Conservation (phyloP, 2,329 filamentous ascomycete species). For the Annulohypoxylon truncatum region DNA sequence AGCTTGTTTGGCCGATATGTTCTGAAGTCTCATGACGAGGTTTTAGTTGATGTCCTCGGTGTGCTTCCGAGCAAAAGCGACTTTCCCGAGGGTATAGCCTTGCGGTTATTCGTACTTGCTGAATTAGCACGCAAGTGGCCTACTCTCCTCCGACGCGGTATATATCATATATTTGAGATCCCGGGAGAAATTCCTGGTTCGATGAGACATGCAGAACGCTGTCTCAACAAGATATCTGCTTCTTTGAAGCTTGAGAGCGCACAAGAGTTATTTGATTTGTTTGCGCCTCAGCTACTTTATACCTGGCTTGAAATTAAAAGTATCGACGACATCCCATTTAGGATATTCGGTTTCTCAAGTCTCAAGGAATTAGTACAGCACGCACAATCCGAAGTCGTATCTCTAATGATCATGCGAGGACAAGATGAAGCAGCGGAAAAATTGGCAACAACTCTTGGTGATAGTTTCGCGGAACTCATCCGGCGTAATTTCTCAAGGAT, state of each 20-base stretch:
- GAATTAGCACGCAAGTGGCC: constrained; percentile 85
- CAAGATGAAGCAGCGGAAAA: constrained; percentile 72
- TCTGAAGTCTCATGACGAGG: constrained; percentile 83
- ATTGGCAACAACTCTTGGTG: constrained; percentile 68
- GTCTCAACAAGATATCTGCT: constrained; percentile 73
- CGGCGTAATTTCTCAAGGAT: constrained; percentile 78
- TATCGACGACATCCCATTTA: constrained; percentile 80
- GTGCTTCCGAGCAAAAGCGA: constrained; percentile 79
- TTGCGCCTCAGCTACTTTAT: constrained; percentile 88
- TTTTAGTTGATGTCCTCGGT: constrained; percentile 86
- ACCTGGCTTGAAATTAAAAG: constrained; percentile 82
- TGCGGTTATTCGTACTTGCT: constrained; percentile 81
- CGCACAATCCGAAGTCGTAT: constrained; percentile 80
- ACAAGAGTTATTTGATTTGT: constrained; percentile 81
- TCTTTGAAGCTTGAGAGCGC: constrained; percentile 73
- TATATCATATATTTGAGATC: constrained; percentile 95
- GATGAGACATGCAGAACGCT: constrained; percentile 76
- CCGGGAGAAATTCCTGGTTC: constrained; percentile 77
- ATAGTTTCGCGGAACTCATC: constrained; percentile 68
- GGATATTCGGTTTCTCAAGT: constrained; percentile 82
- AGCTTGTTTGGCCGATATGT: constrained; percentile 83
- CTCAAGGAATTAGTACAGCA: constrained; percentile 76
- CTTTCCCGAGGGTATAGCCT: constrained; percentile 83
- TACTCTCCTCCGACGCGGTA: constrained; percentile 84
- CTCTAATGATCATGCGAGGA: constrained; percentile 84